phyloP scores from a whole-genome alignment of 169 alveolate species.

The Neospora caninum region DNA sequence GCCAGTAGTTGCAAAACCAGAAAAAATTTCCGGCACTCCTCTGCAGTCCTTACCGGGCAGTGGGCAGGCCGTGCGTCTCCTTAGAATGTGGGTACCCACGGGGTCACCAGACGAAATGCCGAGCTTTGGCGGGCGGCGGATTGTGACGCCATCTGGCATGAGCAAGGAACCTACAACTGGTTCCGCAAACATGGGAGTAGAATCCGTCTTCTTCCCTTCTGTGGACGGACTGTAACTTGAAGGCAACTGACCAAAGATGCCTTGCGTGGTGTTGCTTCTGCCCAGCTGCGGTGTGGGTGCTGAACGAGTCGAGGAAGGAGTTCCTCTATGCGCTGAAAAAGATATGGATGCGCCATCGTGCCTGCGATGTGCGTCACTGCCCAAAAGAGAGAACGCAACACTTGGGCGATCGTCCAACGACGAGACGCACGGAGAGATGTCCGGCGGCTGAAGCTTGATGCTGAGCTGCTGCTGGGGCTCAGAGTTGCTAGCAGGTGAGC shows the following conservation, averaged over 20 bases:
- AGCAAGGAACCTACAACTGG: background rate
- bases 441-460: background rate
- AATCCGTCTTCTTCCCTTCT: background rate
- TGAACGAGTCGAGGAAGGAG: conserved; percentile 15
- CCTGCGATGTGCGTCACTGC: background rate
- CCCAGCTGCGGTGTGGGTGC: conserved; percentile 30
- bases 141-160: conserved; percentile 45
- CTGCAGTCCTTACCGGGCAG: background rate
- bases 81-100: conserved; percentile 13
- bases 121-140: conserved; percentile 26
- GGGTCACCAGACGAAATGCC: conserved; percentile 55
- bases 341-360: background rate
- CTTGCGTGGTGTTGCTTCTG: background rate
- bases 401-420: background rate
- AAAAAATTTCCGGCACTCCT: too few species aligned
- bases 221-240: background rate
- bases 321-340: background rate
- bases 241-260: background rate
- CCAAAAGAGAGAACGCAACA: background rate
- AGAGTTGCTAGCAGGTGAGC: background rate
- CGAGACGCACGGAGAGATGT: background rate
- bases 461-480: background rate
- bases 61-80: background rate
- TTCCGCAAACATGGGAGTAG: background rate
- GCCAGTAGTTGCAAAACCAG: too few species aligned